A percentile compares a stretch with the other conserved stretches of the same genome.
Evolutionary conservation across 352 stramenopile genomes (phyloP).

Genomic region (Pythium rishiriense): DNA sequence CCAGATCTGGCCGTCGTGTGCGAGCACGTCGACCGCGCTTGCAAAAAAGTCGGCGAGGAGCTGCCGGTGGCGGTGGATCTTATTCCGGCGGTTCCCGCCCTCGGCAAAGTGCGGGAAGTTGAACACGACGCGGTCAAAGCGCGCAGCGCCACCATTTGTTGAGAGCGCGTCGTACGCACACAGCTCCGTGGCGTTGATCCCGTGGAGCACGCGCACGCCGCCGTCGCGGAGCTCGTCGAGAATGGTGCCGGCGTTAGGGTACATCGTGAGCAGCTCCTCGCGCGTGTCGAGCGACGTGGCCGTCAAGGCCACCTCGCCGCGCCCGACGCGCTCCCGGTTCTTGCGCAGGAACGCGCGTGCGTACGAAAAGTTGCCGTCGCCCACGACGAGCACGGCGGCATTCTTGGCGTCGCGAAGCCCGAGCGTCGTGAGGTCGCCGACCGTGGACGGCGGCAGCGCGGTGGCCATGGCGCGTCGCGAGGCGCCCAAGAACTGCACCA

Average conservation of each 20-base stretch:
- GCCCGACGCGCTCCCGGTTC: constrained; percentile 32
- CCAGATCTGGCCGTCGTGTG: constrained; percentile 66
- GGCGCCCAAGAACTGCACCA: constrained; percentile 6
- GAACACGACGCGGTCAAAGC: constrained; percentile 81
- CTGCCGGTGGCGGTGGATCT: constrained; percentile 82
- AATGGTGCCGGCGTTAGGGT: constrained; percentile 55
- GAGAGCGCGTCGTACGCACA: constrained; percentile 34
- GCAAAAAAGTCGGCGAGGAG: constrained; percentile 76
- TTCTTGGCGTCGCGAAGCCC: constrained; percentile 21
- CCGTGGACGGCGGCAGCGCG: constrained; percentile 11
- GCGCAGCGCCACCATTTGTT: background rate
- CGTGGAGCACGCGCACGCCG: constrained; percentile 58
- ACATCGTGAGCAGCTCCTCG: constrained; percentile 71
- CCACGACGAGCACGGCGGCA: constrained; percentile 63
- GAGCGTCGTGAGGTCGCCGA: constrained; percentile 61
- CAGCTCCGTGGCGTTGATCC: constrained; percentile 73
- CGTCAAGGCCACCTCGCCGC: constrained; percentile 34
- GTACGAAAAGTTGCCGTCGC: constrained; percentile 88
- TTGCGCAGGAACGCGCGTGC: constrained; percentile 64
- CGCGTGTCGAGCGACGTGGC: constrained; percentile 72
- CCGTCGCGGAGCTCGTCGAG: constrained; percentile 54
- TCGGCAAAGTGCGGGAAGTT: constrained; percentile 87
- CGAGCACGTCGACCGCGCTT: constrained; percentile 55
- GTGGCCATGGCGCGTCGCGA: constrained; percentile 5
- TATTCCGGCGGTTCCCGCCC: constrained; percentile 76